Evolutionary conservation across 2,329 filamentous ascomycete species (phyloP).

Genomic region (Microcyclosporella mali): DNA sequence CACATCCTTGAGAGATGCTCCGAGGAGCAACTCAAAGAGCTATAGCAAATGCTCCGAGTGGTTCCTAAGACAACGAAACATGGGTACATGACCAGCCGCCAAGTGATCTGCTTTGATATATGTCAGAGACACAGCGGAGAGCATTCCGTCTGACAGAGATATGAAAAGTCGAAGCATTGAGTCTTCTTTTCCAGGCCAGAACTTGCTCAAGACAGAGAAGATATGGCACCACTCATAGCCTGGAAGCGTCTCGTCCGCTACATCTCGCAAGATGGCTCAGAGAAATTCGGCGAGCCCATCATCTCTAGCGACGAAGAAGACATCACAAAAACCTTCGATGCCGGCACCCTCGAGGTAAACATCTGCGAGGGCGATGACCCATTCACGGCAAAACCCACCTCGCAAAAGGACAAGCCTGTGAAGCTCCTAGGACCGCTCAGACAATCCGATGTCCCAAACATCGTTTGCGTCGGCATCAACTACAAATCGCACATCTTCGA

Average conservation of each 20-base stretch:
- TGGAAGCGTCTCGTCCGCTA: slow-evolving; percentile 65
- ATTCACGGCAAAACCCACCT: background rate
- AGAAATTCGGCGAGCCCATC: slow-evolving; percentile 70
- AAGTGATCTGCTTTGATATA: too few species aligned
- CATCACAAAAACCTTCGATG: background rate
- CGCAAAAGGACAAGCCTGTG: background rate
- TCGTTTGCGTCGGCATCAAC: slow-evolving; percentile 8
- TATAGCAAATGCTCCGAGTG: too few species aligned
- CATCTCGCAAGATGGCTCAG: slow-evolving; percentile 58
- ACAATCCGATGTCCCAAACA: slow-evolving; percentile 4
- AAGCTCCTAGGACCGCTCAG: slow-evolving; percentile 3
- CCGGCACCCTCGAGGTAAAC: background rate
- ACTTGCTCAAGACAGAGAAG: background rate
- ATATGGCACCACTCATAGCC: background rate
- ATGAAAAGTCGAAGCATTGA: too few species aligned
- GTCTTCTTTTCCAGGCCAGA: background rate
- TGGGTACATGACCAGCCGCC: too few species aligned
- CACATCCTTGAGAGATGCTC: too few species aligned
- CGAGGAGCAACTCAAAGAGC: too few species aligned
- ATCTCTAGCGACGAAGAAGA: slow-evolving; percentile 15
- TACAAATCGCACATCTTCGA: slow-evolving; percentile 8
- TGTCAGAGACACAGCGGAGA: too few species aligned
- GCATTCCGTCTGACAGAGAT: too few species aligned
- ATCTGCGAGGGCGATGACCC: background rate
- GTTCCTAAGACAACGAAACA: too few species aligned